Evolutionary conservation across 805 yeast genomes (phyloP).

Genomic region (Candida chilensis): DNA sequence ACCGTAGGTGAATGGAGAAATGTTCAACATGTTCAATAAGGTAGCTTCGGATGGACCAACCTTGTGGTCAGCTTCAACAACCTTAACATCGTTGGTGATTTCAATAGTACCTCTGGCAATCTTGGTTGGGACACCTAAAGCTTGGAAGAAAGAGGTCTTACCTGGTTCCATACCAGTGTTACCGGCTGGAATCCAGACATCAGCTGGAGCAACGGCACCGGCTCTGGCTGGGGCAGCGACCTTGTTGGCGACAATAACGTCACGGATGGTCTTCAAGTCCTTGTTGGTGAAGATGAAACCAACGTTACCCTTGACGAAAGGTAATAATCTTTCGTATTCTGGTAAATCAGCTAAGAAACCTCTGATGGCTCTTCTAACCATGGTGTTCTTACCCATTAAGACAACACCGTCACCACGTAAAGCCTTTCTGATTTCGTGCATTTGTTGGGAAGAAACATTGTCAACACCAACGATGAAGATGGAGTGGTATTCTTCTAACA

Average conservation of each 20-base stretch:
- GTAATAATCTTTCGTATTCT: constrained; percentile 91
- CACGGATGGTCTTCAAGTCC: constrained; percentile 90
- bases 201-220: constrained; percentile 98
- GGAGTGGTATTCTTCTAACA: constrained; percentile 95
- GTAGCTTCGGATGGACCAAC: constrained; percentile 99
- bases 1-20: constrained; percentile 99
- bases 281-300: constrained; percentile 99
- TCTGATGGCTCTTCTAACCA: constrained; percentile 99
- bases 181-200: constrained; percentile 97
- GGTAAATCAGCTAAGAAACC: constrained; percentile 90
- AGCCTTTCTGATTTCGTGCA: constrained; percentile 98
- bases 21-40: constrained; percentile 97
- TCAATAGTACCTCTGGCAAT: constrained; percentile 99
- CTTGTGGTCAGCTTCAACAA: constrained; percentile 74
- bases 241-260: constrained; percentile 78
- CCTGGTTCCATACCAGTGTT: constrained; percentile 99
- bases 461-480: constrained; percentile 99
- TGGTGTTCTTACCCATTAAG: constrained; percentile 99
- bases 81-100: constrained; percentile 94
- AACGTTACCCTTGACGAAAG: constrained; percentile 94
- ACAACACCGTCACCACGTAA: constrained; percentile 93
- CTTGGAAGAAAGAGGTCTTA: constrained; percentile 99
- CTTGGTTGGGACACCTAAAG: constrained; percentile 99
- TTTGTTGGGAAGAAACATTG: constrained; percentile 99
- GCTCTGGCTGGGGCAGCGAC: constrained; percentile 99